These are phyloP conservation scores for Candida khao-thaluensis DNA, from an alignment of 805 yeast species.

Conservation along the genomic window DNA sequence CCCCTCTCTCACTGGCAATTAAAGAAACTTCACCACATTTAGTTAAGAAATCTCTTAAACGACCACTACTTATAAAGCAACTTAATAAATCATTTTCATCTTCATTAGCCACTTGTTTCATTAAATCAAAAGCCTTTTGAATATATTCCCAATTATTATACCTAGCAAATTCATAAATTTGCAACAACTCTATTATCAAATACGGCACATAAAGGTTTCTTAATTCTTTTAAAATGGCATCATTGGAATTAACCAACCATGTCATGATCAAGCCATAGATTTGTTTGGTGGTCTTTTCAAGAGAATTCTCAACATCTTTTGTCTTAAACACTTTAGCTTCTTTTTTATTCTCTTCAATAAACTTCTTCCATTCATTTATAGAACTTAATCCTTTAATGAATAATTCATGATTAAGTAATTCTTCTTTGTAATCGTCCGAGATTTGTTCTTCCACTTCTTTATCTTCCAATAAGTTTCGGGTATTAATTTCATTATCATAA, in stretches of 20 bases:
- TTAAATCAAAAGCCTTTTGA: conserved; percentile 55
- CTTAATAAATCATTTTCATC: conserved; percentile 53
- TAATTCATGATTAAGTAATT: conserved; percentile 48
- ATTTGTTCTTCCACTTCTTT: conserved; percentile 13
- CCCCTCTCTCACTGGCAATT: conserved; percentile 45
- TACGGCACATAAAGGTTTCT: conserved; percentile 73
- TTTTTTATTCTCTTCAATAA: conserved; percentile 20
- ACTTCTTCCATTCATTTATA: conserved; percentile 52
- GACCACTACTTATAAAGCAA: conserved; percentile 58
- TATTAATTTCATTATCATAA: conserved; percentile 47
- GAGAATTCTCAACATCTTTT: conserved; percentile 34
- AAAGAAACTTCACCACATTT: conserved; percentile 59
- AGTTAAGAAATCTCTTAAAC: conserved; percentile 52
- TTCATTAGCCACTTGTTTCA: conserved; percentile 69
- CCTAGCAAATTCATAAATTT: conserved; percentile 42
- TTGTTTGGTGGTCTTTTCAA: conserved; percentile 32
- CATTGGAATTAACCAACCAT: conserved; percentile 36
- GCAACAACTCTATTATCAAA: conserved; percentile 64
- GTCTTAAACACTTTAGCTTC: conserved; percentile 25
- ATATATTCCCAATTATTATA: conserved; percentile 45
- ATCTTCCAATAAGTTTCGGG: conserved; percentile 20
- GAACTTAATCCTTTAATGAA: conserved; percentile 44
- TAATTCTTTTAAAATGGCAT: conserved; percentile 46
- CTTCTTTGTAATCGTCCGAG: conserved; percentile 40
- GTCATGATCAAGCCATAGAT: conserved; percentile 27